Base-by-base conservation (phyloP, 225 moss, liverwort and hornwort species). In the Physcomitrellopsis africana region DNA sequence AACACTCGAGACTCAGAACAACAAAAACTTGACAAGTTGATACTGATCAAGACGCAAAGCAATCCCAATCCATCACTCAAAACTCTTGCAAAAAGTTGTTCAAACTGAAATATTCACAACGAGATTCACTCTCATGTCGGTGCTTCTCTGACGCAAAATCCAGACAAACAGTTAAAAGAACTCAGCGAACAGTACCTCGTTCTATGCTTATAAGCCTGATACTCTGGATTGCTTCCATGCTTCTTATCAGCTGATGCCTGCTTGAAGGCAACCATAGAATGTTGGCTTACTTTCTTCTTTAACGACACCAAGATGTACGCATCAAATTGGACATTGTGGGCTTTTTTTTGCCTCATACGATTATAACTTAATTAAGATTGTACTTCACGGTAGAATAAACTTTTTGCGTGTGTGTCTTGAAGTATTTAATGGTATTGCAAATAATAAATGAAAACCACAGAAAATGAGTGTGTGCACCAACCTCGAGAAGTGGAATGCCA, bases 401-500 rank as follows among this genome's bases (percentile, higher is more conserved):
- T 41, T 8, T 12, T 2, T 8, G 44, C 51, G 24, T 26, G 22
- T 45, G 2, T 17, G 7, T 62, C 20, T 58, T n/a, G 10, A 0
- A 53, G 22, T 10, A 22, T 16, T 18, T 37, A 7, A 37, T 53
- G 46, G 27, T 46, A 77, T 32, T 37, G 55, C 29, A 51, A 26
- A 15, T 29, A 60, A 24, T 4, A 17, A 29, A 57, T 6, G 47
- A 49, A 72, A 57, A 63, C 14, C 42, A 63, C 22, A 20, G 63
- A 41, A 69, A 42, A 58, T 44, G 67, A 32, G 72, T 5, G 19
- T 32, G 65, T 41, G 32, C 68, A 69, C 32, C 32, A 81, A 94
- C 93, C 91, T 96, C 93, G 12, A 93, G 82, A 11, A 91, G 11
- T 15, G 97, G 97, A 74, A 97, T 91, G 65, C 94, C 94, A 78